Percentiles rank a stretch among this genome's conserved stretches.
Evolutionary conservation across 148 eudicot genomes (phyloP).

Genomic region (Arbutus unedo): DNA sequence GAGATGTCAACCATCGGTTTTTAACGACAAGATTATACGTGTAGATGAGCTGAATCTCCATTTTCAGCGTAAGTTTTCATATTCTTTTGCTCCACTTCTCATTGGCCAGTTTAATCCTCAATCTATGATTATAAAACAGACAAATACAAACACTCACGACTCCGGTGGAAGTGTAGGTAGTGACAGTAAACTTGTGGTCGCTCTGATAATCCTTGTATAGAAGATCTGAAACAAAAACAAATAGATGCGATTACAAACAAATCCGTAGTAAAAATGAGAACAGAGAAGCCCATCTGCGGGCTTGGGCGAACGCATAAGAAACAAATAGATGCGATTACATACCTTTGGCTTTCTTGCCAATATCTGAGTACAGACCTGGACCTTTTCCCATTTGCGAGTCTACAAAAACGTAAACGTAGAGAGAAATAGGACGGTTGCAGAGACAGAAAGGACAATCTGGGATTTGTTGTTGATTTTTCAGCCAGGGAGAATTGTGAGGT

Average conservation of each 20-base stretch:
- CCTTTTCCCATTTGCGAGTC: constrained; percentile 65
- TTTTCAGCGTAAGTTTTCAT: not conserved
- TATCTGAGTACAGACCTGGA: constrained; percentile 91
- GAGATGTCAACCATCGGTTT: not conserved
- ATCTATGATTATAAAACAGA: not conserved
- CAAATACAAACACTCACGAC: not conserved
- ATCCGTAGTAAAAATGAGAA: no score
- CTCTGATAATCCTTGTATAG: not conserved
- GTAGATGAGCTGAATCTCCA: not conserved
- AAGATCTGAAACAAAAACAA: not conserved
- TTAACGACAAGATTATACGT: not conserved
- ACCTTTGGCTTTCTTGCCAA: constrained; percentile 91
- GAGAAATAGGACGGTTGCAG: not conserved
- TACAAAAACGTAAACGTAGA: not conserved
- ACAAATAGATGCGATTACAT: not conserved
- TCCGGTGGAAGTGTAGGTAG: constrained; percentile 5
- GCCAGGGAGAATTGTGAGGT: not conserved
- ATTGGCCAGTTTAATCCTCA: not conserved
- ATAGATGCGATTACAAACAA: not conserved
- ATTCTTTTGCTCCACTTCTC: not conserved
- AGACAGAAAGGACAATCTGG: constrained; percentile 6
- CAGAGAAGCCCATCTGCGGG: no score
- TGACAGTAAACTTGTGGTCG: constrained; percentile 2
- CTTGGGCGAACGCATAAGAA: not conserved
- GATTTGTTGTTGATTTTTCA: not conserved